A percentile compares a stretch with the other conserved stretches of the same genome.
Conservation (phyloP, 2,329 filamentous ascomycete species). For the Talaromyces sp. region DNA sequence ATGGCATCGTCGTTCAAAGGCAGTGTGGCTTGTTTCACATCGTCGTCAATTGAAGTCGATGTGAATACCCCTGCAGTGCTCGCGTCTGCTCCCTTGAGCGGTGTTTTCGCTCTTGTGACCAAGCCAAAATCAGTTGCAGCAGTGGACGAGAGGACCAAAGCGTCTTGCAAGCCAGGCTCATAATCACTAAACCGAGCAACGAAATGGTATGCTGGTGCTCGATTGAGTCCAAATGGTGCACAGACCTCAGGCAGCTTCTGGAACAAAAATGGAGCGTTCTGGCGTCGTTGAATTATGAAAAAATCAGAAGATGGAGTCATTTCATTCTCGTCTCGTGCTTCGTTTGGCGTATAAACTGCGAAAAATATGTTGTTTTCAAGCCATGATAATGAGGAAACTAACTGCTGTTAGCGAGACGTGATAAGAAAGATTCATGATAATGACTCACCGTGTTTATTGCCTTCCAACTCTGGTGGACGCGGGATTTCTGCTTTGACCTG, state of each 20-base stretch:
- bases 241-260: conserved; percentile 72
- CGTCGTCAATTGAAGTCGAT: conserved; percentile 65
- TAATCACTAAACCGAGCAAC: conserved; percentile 74
- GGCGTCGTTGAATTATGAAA: conserved; percentile 69
- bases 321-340: conserved; percentile 50
- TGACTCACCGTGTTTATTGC: conserved; percentile 60
- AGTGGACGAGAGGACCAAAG: conserved; percentile 77
- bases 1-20: conserved; percentile 61
- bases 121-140: conserved; percentile 74
- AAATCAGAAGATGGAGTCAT: conserved; percentile 62
- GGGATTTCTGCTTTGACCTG: conserved; percentile 73
- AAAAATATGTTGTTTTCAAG: conserved; percentile 83
- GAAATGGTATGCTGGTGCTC: conserved; percentile 68
- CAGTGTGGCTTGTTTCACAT: conserved; percentile 68
- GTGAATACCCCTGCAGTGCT: conserved; percentile 64
- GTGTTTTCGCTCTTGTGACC: conserved; percentile 65
- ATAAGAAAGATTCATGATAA: background rate
- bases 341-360: conserved; percentile 64
- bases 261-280: conserved; percentile 59
- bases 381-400: conserved; percentile 78
- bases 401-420: conserved; percentile 15
- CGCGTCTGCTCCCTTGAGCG: conserved; percentile 56
- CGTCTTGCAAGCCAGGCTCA: conserved; percentile 71
- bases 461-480: conserved; percentile 62
- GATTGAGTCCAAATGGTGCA: conserved; percentile 62